Percentiles rank a stretch among this genome's conserved stretches.
Evolutionary conservation across 768 basidiomycete species (phyloP).

Genomic region (Russula abietina): DNA sequence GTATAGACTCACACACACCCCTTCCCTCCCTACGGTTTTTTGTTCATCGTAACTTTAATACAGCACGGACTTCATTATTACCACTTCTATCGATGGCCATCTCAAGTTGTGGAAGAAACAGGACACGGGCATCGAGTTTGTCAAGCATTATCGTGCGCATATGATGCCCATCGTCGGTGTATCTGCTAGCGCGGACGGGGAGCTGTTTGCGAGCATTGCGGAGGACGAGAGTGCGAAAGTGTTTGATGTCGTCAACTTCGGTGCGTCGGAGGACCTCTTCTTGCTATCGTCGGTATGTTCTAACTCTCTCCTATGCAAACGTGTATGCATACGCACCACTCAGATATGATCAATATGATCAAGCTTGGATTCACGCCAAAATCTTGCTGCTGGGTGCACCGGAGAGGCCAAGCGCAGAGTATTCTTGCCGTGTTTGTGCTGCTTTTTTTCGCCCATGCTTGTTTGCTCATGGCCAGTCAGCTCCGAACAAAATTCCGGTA

Average conservation of each 20-base stretch:
- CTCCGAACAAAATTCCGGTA: constrained; percentile 68
- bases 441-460: constrained; percentile 4
- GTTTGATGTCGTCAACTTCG: constrained; percentile 97
- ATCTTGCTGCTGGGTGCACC: constrained; percentile 94
- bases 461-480: constrained; percentile 37
- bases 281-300: neutral
- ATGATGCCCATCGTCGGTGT: constrained; percentile 71
- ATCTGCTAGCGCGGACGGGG: constrained; percentile 86
- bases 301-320: neutral
- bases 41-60: neutral
- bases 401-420: constrained; percentile 78
- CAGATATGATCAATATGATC: constrained; percentile 99
- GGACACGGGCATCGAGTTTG: constrained; percentile 91
- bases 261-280: constrained; percentile 40
- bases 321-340: neutral
- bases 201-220: constrained; percentile 84
- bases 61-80: constrained; percentile 90
- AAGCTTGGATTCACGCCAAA: constrained; percentile 82
- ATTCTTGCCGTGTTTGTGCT: constrained; percentile 74
- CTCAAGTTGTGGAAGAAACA: constrained; percentile 99
- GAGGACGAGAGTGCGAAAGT: constrained; percentile 92
- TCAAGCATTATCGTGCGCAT: constrained; percentile 96
- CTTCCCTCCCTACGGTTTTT: too few relatives aligned
- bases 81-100: constrained; percentile 92
- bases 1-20: neutral